Evolutionary conservation across 305 asterid species (phyloP), one percentile per base, ranked within the genome.

Genomic region (Solanum hybrid): DNA sequence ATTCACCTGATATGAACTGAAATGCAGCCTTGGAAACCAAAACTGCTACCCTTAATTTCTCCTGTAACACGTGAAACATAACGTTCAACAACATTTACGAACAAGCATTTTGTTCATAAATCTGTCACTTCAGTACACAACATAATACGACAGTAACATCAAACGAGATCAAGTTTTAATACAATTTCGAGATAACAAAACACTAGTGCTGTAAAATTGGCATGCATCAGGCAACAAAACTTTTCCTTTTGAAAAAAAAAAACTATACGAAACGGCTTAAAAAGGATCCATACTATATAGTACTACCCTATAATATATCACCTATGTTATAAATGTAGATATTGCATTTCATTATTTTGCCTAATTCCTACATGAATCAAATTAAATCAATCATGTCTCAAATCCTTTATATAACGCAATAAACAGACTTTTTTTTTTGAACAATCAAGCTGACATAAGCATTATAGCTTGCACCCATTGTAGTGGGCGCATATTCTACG

Each of bases 11-110:
- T 90, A 96, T 93, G 91, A 97, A 97, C 90, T 96, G 98, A 86
- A 95, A 93, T 76, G 99, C 99, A 7, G 99, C 99, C 91, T 95
- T 95, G 4, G 99, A 97, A 71, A 97, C 99, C 51, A 97, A 93
- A 81, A 96, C 95, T 45, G 99, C 99, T 85, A 97, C 91, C 91
- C 99, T 93, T 92, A 97, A 88, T 86, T 97, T 97, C 93, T 97
- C 99, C 99, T 97, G 80, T 56, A 91, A 88, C 69, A 75, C 31
- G 8, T n/a, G 37, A 32, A 72, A 19, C 40, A 51, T 2, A 19
- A 42, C 2, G 19, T 51, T 84, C 87, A 31, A 22, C 75, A 56
- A 84, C 87, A 51, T 51, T 51, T 84, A 51, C 2, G 29, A 84
- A 51, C 87, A 7, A 4, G 3, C 87, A 84, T 84, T 32, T 51